Base-by-base conservation (phyloP, 371 early-diverging fungal genomes). In the Fennellomyces sp. region DNA sequence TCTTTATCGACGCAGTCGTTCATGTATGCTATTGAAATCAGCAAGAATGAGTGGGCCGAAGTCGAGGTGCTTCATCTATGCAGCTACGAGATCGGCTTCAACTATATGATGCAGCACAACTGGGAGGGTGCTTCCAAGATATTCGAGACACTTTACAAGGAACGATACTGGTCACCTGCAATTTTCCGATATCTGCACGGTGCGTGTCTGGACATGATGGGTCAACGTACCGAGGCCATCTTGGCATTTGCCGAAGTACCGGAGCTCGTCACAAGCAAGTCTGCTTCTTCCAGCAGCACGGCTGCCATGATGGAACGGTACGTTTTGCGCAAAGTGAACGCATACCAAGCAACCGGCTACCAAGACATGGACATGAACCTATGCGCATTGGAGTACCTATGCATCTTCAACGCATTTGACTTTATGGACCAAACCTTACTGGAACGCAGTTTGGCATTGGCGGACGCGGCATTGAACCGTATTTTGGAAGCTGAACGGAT, bases 1-100 rank as follows among this genome's bases (percentile, higher is more conserved):
- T 61, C 69, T 1, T 58, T 81, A 23, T 81, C 81, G 0, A 76
- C 74, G 0, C 81, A 81, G 55, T 81, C 81, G 0, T 81, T 78
- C 39, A 61, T 66, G 17, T 81, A 81, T 52, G 81, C 75, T 3
- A 76, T 74, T 21, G 81, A 81, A 27, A 81, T 78, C 11, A 81
- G 81, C 53, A 75, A 76, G 50, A 74, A 68, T 41, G 81, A 78
- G 53, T 81, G 81, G 81, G 81, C 81, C 8, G 78, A 81, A 56
- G 76, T 78, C 13, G 81, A 81, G 52, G 78, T 78, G 1, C 33
- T 72, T 2, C 73, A 81, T 25, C 49, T 83, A 28, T 82, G 82
- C 29, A 82, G 78, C 36, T 87, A 87, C 56, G 88, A 87, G 52
- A 69, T 85, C 17, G 86, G 79, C 7, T 70, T 84, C 60, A 87